phyloP scores from a whole-genome alignment of 768 basidiomycete species.

The Lentinula edodes region DNA sequence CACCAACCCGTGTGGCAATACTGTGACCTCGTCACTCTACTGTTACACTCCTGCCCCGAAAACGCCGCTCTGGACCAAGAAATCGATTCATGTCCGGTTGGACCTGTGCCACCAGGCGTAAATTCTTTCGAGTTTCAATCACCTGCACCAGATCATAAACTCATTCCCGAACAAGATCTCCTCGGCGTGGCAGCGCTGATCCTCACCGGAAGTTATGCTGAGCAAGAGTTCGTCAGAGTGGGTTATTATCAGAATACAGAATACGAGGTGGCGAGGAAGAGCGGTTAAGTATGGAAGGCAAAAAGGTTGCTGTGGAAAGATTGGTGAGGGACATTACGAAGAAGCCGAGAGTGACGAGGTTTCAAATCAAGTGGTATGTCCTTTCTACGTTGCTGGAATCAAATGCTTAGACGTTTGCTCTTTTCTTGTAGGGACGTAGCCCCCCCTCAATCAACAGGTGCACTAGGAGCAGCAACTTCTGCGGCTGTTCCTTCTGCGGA shows the following conservation, averaged over 20 bases:
- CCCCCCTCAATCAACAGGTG: constrained; percentile 24
- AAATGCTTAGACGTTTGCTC: neutral
- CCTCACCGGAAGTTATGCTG: constrained; percentile 91
- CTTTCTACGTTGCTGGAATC: neutral
- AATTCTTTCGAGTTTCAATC: constrained; percentile 98
- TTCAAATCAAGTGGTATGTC: constrained; percentile 80
- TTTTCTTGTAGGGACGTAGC: constrained; percentile 33
- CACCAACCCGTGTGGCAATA: too few species aligned
- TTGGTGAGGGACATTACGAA: constrained; percentile 84
- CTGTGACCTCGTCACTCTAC: too few species aligned
- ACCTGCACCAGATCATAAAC: constrained; percentile 72
- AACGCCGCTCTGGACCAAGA: constrained; percentile 93
- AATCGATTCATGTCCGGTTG: constrained; percentile 95
- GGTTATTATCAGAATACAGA: constrained; percentile 99
- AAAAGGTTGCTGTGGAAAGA: constrained; percentile 67
- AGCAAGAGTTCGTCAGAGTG: constrained; percentile 98
- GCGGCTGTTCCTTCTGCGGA: constrained; percentile 54
- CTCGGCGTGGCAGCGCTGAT: constrained; percentile 97
- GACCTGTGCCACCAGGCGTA: constrained; percentile 93
- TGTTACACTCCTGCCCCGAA: constrained; percentile 86
- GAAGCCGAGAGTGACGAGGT: constrained; percentile 91
- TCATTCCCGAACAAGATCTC: constrained; percentile 86
- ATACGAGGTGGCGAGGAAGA: constrained; percentile 81
- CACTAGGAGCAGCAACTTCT: constrained; percentile 46
- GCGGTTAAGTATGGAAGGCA: constrained; percentile 71